These are phyloP conservation scores for Leccinum griseonigrum DNA, from an alignment of 1,284 basidiomycete genomes.

Conservation along the genomic window DNA sequence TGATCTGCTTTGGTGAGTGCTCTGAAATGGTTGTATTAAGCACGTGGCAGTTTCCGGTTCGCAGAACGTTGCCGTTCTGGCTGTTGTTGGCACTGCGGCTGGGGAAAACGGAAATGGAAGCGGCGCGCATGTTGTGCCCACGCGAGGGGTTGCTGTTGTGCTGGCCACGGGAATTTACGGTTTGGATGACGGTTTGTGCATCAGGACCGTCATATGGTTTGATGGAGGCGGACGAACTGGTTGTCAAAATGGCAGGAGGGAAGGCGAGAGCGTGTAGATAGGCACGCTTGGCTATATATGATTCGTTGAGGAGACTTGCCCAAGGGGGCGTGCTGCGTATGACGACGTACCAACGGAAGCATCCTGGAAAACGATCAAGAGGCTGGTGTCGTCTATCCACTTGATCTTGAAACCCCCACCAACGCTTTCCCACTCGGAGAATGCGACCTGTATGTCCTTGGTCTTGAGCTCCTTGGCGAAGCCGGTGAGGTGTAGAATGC, in stretches of 20 bases:
- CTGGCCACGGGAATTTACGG: conserved; percentile 73
- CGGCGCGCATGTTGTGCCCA: conserved; percentile 65
- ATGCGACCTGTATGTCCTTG: conserved; percentile 90
- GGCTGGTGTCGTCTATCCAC: conserved; percentile 96
- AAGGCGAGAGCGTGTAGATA: conserved; percentile 86
- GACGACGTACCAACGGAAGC: conserved; percentile 69
- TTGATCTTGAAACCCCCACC: conserved; percentile 98
- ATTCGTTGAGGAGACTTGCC: not conserved
- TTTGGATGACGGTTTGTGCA: conserved; percentile 86
- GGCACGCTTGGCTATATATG: conserved; percentile 78
- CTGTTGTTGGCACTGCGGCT: conserved; percentile 42
- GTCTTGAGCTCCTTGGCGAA: conserved; percentile 97
- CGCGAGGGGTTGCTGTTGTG: conserved; percentile 61
- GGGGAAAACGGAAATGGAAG: conserved; percentile 66
- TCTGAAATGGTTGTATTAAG: conserved; percentile 51
- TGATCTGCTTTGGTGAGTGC: conserved; percentile 37
- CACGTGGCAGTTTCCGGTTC: conserved; percentile 38
- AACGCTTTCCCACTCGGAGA: conserved; percentile 85
- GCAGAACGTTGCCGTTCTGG: conserved; percentile 38
- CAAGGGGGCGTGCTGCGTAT: conserved; percentile 3
- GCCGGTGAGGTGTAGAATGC: conserved; percentile 88
- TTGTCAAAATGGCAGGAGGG: conserved; percentile 71
- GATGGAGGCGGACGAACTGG: conserved; percentile 61
- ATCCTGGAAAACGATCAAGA: conserved; percentile 92
- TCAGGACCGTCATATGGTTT: conserved; percentile 94